Evolutionary conservation across 352 stramenopile species (phyloP).

Genomic region (Plasmopara halstedii): DNA sequence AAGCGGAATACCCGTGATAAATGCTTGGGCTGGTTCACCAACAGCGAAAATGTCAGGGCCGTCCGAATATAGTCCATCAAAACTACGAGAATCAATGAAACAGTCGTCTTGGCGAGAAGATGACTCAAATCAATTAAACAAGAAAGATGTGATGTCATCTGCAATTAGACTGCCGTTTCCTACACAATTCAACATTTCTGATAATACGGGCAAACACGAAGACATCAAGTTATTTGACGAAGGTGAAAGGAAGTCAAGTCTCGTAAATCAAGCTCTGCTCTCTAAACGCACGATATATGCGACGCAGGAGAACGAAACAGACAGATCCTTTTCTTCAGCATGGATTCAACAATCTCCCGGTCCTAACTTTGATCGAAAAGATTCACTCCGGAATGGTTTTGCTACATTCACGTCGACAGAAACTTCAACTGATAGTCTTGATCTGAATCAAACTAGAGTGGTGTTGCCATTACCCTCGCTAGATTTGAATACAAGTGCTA

Average conservation of each 20-base stretch:
- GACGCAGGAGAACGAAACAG: not conserved
- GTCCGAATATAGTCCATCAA: not conserved
- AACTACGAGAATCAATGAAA: not conserved
- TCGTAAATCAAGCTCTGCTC: not conserved
- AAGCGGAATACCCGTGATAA: constrained; percentile 2
- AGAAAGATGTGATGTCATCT: not conserved
- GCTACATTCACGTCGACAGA: not conserved
- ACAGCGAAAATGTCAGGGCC: not conserved
- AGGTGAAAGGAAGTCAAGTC: not conserved
- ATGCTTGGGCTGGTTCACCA: constrained; percentile 20
- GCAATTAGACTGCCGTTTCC: not conserved
- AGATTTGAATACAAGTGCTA: constrained; percentile 6
- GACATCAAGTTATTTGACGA: not conserved
- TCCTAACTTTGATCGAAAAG: not conserved
- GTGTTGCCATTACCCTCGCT: not conserved
- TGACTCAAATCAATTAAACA: not conserved
- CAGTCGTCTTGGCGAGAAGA: not conserved
- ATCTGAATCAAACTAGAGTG: not conserved
- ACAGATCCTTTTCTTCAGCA: not conserved
- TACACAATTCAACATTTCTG: not conserved
- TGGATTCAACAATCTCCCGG: constrained; percentile 4
- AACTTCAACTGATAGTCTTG: not conserved
- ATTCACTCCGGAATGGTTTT: not conserved
- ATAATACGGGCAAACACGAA: not conserved
- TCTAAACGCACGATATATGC: not conserved